Conservation (phyloP, 2,329 filamentous ascomycete species). For the Ceratocystis ficicola region DNA sequence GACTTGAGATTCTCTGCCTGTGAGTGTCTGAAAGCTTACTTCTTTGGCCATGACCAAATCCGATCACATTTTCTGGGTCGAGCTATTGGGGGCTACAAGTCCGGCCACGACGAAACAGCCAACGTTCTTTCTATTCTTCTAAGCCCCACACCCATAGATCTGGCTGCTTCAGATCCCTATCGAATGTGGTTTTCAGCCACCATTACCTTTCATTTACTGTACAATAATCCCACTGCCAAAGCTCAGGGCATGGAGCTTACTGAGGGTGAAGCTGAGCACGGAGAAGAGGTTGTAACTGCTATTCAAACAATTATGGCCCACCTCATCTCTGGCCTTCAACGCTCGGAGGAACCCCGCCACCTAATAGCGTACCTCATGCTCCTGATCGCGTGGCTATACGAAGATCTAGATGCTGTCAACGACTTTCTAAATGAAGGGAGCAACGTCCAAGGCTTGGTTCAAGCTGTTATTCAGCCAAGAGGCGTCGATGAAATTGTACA, state of each 20-base stretch:
- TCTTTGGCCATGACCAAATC: constrained; percentile 68
- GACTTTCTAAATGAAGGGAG: constrained; percentile 87
- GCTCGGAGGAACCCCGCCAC: constrained; percentile 64
- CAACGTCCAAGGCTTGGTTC: constrained; percentile 75
- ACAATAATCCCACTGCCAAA: constrained; percentile 70
- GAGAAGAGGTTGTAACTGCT: constrained; percentile 89
- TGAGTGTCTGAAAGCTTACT: constrained; percentile 87
- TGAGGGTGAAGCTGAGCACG: constrained; percentile 76
- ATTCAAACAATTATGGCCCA: constrained; percentile 82
- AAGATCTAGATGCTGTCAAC: constrained; percentile 81
- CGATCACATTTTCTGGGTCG: constrained; percentile 73
- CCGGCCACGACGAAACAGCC: constrained; percentile 66
- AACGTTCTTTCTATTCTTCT: constrained; percentile 81
- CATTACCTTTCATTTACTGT: constrained; percentile 73
- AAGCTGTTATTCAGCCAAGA: constrained; percentile 51
- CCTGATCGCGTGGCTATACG: constrained; percentile 78
- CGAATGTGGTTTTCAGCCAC: constrained; percentile 81
- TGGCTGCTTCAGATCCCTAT: constrained; percentile 65
- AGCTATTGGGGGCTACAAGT: constrained; percentile 76
- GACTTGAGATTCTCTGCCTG: constrained; percentile 75
- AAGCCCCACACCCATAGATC: constrained; percentile 44
- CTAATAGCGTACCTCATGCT: constrained; percentile 81
- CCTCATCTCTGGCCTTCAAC: constrained; percentile 65
- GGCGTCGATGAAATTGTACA: constrained; percentile 56
- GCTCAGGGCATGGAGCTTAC: constrained; percentile 65